Evolutionary conservation across 2,329 filamentous ascomycete genomes (phyloP).

Genomic region (Davidsoniella virescens): DNA sequence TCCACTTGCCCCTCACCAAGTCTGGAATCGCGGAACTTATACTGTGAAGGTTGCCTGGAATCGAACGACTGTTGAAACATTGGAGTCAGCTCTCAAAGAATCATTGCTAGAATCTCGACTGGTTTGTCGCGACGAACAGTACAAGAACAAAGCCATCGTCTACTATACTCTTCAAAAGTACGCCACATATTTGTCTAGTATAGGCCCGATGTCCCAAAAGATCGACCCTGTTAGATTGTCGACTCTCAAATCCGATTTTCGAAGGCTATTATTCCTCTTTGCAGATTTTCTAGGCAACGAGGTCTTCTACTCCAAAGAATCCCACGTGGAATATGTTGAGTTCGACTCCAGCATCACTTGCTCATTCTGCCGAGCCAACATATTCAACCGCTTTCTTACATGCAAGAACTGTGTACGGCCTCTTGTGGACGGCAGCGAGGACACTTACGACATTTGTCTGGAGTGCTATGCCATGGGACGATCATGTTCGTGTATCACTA

Average conservation of each 20-base stretch:
- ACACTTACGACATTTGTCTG: slow-evolving; percentile 94
- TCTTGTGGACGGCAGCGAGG: slow-evolving; percentile 50
- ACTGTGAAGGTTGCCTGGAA: slow-evolving; percentile 99
- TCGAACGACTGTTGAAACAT: slow-evolving; percentile 76
- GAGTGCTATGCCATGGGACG: slow-evolving; percentile 97
- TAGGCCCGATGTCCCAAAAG: too few relatives aligned
- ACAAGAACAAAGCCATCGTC: slow-evolving; percentile 94
- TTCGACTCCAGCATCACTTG: slow-evolving; percentile 90
- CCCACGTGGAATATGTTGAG: slow-evolving; percentile 54
- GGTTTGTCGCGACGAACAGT: slow-evolving; percentile 93
- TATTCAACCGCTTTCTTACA: slow-evolving; percentile 92
- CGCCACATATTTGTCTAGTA: slow-evolving; percentile 18
- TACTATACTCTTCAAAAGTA: slow-evolving; percentile 81
- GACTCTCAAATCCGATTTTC: slow-evolving; percentile 71
- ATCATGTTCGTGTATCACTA: slow-evolving; percentile 77
- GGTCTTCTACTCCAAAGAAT: slow-evolving; percentile 61
- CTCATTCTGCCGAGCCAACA: slow-evolving; percentile 88
- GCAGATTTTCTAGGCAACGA: slow-evolving; percentile 70
- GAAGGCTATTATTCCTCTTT: slow-evolving; percentile 60
- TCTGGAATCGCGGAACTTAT: slow-evolving; percentile 91
- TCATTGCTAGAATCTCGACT: slow-evolving; percentile 76
- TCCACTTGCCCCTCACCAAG: slow-evolving; percentile 84
- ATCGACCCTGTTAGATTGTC: slow-evolving; percentile 34
- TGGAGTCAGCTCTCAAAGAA: slow-evolving; percentile 72
- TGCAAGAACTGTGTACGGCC: slow-evolving; percentile 67